Base-by-base conservation (phyloP, 306 rosid species). In the Phaseolus lunatus region DNA sequence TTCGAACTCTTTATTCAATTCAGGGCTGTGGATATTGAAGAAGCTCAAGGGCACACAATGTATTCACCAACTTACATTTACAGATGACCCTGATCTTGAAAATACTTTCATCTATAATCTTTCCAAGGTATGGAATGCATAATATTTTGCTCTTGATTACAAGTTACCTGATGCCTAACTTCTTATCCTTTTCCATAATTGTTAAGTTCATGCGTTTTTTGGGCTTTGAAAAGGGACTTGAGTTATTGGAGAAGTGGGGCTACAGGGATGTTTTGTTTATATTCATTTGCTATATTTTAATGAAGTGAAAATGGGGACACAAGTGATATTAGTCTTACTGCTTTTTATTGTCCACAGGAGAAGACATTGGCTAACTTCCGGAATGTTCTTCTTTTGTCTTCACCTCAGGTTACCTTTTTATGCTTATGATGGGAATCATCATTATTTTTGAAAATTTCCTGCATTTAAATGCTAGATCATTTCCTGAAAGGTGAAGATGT, bases 1-100 rank as follows among this genome's bases (percentile, higher is more conserved):
- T 88, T 89, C 99, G 7, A 95, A 95, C 87, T 89, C 99, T 44
- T 85, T 92, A 78, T 95, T 95, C 83, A 95, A 92, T 85, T 95
- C 99, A 19, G 99, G 97, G 75, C 72, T 95, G 53, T 95, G 99
- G 99, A 84, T 95, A 81, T 85, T 95, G 91, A 95, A 95, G 89
- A 95, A 88, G 89, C 64, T 95, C 77, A 92, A 89, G 87, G 88
- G 94, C 74, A 84, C 96, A 6, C 97, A 86, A 78, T 95, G 97
- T 81, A 92, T 95, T 87, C 97, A 95, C 86, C 99, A 95, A 67
- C 90, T 95, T 63, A 95, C 99, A 53, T 90, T 92, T 73, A 90
- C 99, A 1, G 99, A 95, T 84, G 92, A 95, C 81, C 92, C 91
- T 26, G 96, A 92, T 82, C 91, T 95, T 39, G 93, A 85, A 83